Evolutionary conservation across 1,284 basidiomycete genomes (phyloP), one percentile per base, ranked within the genome.

Genomic region (Leucoagaricus sp.): DNA sequence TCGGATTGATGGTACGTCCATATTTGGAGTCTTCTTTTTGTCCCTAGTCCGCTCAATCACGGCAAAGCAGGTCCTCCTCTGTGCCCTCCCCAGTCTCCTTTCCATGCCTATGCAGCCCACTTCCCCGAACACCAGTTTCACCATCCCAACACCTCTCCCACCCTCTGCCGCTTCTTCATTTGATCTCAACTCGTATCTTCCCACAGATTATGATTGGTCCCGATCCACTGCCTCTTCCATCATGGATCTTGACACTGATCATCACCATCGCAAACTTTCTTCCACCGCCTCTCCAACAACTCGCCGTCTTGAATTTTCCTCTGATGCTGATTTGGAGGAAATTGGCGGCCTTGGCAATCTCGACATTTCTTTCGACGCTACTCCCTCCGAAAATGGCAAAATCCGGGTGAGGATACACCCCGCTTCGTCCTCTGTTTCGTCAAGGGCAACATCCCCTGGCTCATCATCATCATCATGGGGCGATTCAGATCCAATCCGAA

Each of bases 21-120:
- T 48, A 48, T 41, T 48, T 57, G 54, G 58, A 33, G 38, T 67
- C 57, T 57, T 63, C 44, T 55, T 40, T 53, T 49, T 25, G 52
- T 26, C 41, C 44, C 36, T 53, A n/a, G 34, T 51, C n/a, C 41
- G 36, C 57, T 50, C 38, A 40, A 40, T 40, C 55, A 53, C 49
- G 19, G 21, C 42, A 58, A 64, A 49, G 69, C 74, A 89, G 82
- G 86, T 87, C 57, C 77, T 89, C 45, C 76, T 89, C 49, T 89
- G 86, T 62, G 86, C 87, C 4, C 77, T 91, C 38, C 89, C 89
- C 13, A 82, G 84, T n/a, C 78, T 91, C 51, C 78, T 91, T 49
- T 85, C 87, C 19, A 75, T 86, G 71, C 80, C 83, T 53, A 74
- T 81, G 59, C 80, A 83, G 61, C 76, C 76, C 33, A 65, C 77